These are phyloP conservation scores for Mayamaea pseudoterrestris DNA, from an alignment of 108 stramenopile genomes.

Conservation along the genomic window DNA sequence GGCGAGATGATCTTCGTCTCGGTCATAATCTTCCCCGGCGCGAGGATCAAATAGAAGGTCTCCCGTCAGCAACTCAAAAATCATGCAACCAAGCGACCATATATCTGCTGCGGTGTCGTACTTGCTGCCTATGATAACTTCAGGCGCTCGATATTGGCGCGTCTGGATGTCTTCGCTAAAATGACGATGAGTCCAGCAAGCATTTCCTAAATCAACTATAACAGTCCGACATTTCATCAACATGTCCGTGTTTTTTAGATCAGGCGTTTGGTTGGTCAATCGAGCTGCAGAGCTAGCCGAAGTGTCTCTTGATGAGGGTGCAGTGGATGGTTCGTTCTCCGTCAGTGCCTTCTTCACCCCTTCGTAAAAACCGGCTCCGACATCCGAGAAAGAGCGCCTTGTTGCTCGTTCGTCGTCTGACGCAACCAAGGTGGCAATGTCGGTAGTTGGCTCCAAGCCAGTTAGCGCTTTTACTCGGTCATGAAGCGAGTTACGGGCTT, in stretches of 20 bases:
- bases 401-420: constrained; percentile 13
- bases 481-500: constrained; percentile 56
- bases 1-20: constrained; percentile 97
- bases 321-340: constrained; percentile 10
- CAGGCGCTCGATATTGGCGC: constrained; percentile 94
- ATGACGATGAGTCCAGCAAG: constrained; percentile 96
- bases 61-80: constrained; percentile 95
- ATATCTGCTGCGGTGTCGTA: constrained; percentile 96
- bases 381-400: constrained; percentile 6
- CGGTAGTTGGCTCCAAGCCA: constrained; percentile 54
- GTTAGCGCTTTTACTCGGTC: constrained; percentile 54
- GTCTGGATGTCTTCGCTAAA: constrained; percentile 99
- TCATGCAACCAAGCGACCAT: constrained; percentile 96
- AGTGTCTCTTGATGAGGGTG: constrained; percentile 13
- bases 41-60: constrained; percentile 96
- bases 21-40: constrained; percentile 82
- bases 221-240: constrained; percentile 56
- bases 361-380: constrained; percentile 21
- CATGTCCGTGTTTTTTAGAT: constrained; percentile 50
- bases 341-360: constrained; percentile 27
- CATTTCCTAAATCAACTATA: constrained; percentile 97
- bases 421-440: constrained; percentile 23
- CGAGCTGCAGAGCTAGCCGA: constrained; percentile 29
- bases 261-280: constrained; percentile 45
- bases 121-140: constrained; percentile 84